Percentiles rank a stretch among this genome's conserved stretches.
These are phyloP conservation scores for Rutstroemia sp. DNA, from an alignment of 2,329 filamentous ascomycete species.

Conservation along the genomic window DNA sequence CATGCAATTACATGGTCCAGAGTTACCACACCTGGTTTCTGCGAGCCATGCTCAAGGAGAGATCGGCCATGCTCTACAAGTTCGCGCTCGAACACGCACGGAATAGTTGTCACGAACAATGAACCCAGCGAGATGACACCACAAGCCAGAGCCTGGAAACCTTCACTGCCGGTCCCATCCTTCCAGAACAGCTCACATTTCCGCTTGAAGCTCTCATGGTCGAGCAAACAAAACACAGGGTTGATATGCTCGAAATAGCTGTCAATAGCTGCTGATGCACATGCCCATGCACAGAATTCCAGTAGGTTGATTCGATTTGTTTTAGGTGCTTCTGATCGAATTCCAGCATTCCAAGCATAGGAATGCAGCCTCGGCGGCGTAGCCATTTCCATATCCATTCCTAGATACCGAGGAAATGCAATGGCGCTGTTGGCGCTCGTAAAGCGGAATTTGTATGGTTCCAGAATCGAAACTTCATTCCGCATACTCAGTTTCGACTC, in stretches of 20 bases:
- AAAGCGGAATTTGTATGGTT: constrained; percentile 12
- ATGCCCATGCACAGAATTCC: constrained; percentile 3
- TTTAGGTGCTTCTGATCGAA: constrained; percentile 20
- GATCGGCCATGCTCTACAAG: constrained; percentile 20
- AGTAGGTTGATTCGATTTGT: constrained; percentile 7
- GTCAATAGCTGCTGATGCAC: constrained; percentile 23
- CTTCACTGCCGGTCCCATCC: constrained; percentile 21
- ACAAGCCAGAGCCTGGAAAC: constrained; percentile 30
- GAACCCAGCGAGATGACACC: constrained; percentile 30
- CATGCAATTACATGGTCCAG: constrained; percentile 22
- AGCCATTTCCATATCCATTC: constrained; percentile 27
- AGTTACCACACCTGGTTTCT: constrained; percentile 1
- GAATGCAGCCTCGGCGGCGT: constrained; percentile 32
- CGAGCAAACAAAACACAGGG: constrained; percentile 29
- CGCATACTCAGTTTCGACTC: too few species aligned
- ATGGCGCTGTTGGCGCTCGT: constrained; percentile 28
- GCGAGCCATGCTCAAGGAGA: constrained; percentile 19
- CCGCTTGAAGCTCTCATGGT: constrained; percentile 21
- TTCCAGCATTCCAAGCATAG: constrained; percentile 31
- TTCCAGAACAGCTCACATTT: constrained; percentile 29
- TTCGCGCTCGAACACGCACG: constrained; percentile 22
- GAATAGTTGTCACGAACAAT: constrained; percentile 25
- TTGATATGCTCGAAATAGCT: constrained; percentile 28
- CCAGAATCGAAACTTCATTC: constrained; percentile 6
- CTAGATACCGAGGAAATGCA: constrained; percentile 30